Base-by-base conservation (phyloP, 441 rosid species). In the Melastoma candidum region DNA sequence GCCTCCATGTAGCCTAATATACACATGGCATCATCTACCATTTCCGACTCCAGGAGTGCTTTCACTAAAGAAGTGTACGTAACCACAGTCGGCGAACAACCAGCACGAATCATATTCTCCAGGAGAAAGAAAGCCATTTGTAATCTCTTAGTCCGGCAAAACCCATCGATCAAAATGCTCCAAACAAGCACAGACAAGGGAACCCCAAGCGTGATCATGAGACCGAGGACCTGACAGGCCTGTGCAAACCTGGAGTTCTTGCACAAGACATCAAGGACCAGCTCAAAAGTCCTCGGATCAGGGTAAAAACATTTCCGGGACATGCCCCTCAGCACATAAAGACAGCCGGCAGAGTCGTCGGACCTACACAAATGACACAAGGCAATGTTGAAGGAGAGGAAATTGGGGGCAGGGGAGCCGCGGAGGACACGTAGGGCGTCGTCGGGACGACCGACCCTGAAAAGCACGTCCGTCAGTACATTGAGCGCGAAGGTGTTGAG, bases 401-500 rank as follows among this genome's bases (percentile, higher is more conserved):
- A 87, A 64, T 84, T 84, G 0, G 81, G 74, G 3, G 47, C 55
- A 32, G 49, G 58, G 10, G 67, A 72, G 27, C 69, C 81, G 29
- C 63, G 63, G 50, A 87, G 65, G 57, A 74, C 59, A 51, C 63
- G 48, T 7, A 84, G 26, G 47, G 82, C 90, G 44, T 36, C 53
- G 45, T 75, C 73, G 44, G 58, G 65, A 11, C 48, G 50, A 14
- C 82, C 66, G 2, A 48, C 3, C 61, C 68, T 84, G 72, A 77
- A 80, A 48, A 58, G 56, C 44, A 82, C 80, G 73, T 87, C 95
- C 70, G 82, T 77, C 47, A 75, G 43, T 57, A 87, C 68, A 41
- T 87, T 87, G 57, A 62, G 64, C 0, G 84, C 87, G 58, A 80
- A 83, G 1, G 83, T 73, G 48, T 75, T 82, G 1, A 85, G 84